Evolutionary conservation across 2,329 filamentous ascomycete genomes (phyloP).

Genomic region (Emericellopsis cladophorae): DNA sequence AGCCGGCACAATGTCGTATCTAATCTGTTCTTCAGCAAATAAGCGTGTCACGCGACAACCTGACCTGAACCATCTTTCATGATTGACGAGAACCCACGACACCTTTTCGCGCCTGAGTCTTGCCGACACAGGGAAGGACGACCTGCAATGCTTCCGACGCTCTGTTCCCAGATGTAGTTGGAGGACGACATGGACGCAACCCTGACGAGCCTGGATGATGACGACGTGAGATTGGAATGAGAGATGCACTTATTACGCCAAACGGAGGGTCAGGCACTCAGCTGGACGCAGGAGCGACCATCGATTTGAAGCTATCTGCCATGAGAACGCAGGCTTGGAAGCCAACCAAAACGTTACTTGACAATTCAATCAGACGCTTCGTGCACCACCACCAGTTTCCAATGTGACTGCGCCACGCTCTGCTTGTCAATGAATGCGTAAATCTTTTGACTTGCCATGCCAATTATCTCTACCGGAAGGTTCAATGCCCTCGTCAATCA

Average conservation of each 20-base stretch:
- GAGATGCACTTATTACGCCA: constrained; percentile 10
- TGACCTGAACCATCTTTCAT: constrained; percentile 35
- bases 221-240: neutral
- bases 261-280: constrained; percentile 16
- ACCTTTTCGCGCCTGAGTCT: neutral
- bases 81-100: constrained; percentile 17
- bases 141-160: neutral
- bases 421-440: too few relatives aligned
- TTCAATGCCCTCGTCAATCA: too few relatives aligned
- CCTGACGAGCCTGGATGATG: too few relatives aligned
- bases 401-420: neutral
- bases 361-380: constrained; percentile 7
- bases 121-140: neutral
- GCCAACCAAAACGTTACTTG: constrained; percentile 2
- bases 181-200: neutral
- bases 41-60: constrained; percentile 50
- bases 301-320: constrained; percentile 12
- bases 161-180: neutral
- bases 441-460: too few relatives aligned
- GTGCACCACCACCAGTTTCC: constrained; percentile 13
- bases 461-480: too few relatives aligned
- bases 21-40: constrained; percentile 42
- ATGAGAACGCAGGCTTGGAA: constrained; percentile 11
- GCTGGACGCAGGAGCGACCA: constrained; percentile 15
- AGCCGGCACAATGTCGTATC: constrained; percentile 8